These are phyloP conservation scores for Ophiostoma sp. DNA, from an alignment of 2,329 filamentous ascomycete genomes.

Conservation along the genomic window DNA sequence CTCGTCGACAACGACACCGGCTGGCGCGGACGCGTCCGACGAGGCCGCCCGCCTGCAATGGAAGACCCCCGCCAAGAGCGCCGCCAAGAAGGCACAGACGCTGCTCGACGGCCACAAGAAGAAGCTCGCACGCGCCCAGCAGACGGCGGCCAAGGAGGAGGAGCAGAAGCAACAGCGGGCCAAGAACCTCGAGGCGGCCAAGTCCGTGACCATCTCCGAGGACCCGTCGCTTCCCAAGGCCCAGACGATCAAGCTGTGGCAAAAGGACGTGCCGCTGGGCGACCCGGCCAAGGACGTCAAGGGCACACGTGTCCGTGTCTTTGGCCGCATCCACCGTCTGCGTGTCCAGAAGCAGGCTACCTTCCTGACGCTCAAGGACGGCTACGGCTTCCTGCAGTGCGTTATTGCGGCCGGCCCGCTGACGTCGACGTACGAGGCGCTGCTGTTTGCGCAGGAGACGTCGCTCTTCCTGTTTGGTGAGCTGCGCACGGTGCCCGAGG, in stretches of 20 bases:
- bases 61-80: constrained; percentile 81
- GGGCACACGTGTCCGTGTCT: constrained; percentile 75
- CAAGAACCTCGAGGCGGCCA: constrained; percentile 73
- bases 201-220: constrained; percentile 71
- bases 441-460: constrained; percentile 84
- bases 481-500: constrained; percentile 76
- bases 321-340: constrained; percentile 79
- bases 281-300: constrained; percentile 51
- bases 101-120: constrained; percentile 76
- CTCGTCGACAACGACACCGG: constrained; percentile 63
- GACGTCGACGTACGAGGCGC: constrained; percentile 86
- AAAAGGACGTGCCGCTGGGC: constrained; percentile 45
- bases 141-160: constrained; percentile 69
- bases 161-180: constrained; percentile 71
- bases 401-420: constrained; percentile 74
- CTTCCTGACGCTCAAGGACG: constrained; percentile 84
- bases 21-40: constrained; percentile 64
- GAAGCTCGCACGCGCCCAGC: constrained; percentile 77
- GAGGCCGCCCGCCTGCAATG: constrained; percentile 65
- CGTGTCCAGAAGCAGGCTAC: constrained; percentile 80
- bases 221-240: constrained; percentile 75
- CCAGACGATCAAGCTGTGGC: constrained; percentile 67
- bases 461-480: constrained; percentile 81
- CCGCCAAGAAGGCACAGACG: constrained; percentile 79
- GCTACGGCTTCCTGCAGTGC: constrained; percentile 82